These are phyloP conservation scores for Neonectria ditissima DNA, from an alignment of 2,329 filamentous ascomycete genomes.

Conservation along the genomic window DNA sequence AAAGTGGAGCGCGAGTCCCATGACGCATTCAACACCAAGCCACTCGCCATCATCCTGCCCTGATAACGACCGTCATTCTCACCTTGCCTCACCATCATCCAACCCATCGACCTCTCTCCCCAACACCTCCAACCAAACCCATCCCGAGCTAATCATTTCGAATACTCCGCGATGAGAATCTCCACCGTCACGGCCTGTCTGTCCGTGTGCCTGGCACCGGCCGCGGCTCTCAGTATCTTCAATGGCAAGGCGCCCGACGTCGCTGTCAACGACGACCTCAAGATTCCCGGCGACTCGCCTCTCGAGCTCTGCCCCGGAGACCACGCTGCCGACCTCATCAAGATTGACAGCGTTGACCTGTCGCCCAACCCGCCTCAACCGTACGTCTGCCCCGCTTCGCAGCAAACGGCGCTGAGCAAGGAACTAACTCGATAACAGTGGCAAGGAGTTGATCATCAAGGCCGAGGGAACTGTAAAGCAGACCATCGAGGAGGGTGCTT, in stretches of 20 bases:
- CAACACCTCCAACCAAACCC: slow-evolving; percentile 12
- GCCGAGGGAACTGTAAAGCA: slow-evolving; percentile 81
- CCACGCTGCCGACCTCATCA: slow-evolving; percentile 76
- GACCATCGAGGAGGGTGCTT: slow-evolving; percentile 80
- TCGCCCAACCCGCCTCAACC: slow-evolving; percentile 86
- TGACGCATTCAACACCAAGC: slow-evolving; percentile 52
- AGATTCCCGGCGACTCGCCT: slow-evolving; percentile 87
- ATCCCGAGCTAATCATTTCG: not conserved
- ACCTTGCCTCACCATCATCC: slow-evolving; percentile 25
- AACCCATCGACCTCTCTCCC: slow-evolving; percentile 25
- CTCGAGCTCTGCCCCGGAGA: slow-evolving; percentile 79
- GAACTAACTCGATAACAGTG: slow-evolving; percentile 65
- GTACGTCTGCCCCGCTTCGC: slow-evolving; percentile 66
- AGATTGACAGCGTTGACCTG: slow-evolving; percentile 84
- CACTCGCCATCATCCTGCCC: slow-evolving; percentile 42
- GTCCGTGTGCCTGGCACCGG: slow-evolving; percentile 59
- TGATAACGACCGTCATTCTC: slow-evolving; percentile 40
- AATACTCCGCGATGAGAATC: slow-evolving; percentile 49
- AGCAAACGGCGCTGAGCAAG: slow-evolving; percentile 8
- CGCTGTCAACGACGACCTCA: slow-evolving; percentile 64
- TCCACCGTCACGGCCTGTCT: slow-evolving; percentile 59
- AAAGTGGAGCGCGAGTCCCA: slow-evolving; percentile 48
- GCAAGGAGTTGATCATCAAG: slow-evolving; percentile 80
- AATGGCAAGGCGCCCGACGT: slow-evolving; percentile 49
- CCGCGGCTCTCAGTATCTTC: slow-evolving; percentile 58